Evolutionary conservation across 352 stramenopile species (phyloP).

Genomic region (Globisporangium splendens): DNA sequence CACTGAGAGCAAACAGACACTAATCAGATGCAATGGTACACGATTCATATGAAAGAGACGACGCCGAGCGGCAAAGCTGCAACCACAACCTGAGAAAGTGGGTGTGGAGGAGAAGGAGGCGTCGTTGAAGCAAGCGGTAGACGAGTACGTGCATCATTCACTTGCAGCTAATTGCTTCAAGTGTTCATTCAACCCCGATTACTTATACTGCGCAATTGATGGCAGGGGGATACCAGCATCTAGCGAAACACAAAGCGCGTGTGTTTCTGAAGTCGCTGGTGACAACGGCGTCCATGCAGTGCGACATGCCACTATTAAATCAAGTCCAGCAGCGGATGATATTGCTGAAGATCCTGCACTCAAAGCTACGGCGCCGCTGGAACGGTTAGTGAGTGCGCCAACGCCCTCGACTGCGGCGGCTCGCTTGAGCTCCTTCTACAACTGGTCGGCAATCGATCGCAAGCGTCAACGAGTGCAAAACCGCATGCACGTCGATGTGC

Average conservation of each 20-base stretch:
- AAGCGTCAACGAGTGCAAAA: slow-evolving; percentile 28
- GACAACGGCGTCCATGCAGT: neutral
- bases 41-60: slow-evolving; percentile 31
- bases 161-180: no score
- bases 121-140: neutral
- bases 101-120: neutral
- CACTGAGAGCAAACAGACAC: neutral
- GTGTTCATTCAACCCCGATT: no score
- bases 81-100: slow-evolving; percentile 5
- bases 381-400: slow-evolving; percentile 13
- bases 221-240: neutral
- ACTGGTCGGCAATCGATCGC: slow-evolving; percentile 28
- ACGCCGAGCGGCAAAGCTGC: slow-evolving; percentile 55
- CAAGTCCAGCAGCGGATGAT: neutral
- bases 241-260: neutral
- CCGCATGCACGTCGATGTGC: slow-evolving; percentile 13
- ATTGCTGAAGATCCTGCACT: neutral
- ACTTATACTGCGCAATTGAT: neutral
- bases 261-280: neutral
- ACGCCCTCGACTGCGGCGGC: slow-evolving; percentile 3
- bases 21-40: neutral
- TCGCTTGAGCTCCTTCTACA: slow-evolving; percentile 21
- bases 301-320: neutral
- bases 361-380: slow-evolving; percentile 10
- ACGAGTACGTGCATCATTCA: neutral